phyloP scores from a whole-genome alignment of 495 filamentous ascomycete species.

The Bacidia rubella region DNA sequence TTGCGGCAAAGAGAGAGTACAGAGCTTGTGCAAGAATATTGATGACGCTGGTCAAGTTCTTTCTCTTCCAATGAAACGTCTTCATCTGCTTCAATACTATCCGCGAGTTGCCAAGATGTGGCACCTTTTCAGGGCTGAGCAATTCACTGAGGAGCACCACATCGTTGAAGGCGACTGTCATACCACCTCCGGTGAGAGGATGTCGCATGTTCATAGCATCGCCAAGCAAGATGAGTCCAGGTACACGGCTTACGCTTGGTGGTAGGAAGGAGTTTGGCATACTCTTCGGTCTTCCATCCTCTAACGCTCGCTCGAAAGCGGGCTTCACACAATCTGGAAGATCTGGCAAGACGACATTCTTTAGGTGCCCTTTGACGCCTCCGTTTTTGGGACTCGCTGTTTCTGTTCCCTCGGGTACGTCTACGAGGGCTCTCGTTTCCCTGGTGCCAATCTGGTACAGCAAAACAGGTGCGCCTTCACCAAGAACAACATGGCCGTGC shows the following conservation, averaged over 20 bases:
- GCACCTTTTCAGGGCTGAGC: constrained; percentile 50
- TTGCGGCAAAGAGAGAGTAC: constrained; percentile 79
- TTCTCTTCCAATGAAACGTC: constrained; percentile 77
- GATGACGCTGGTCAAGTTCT: constrained; percentile 69
- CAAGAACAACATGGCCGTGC: constrained; percentile 81
- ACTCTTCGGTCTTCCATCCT: constrained; percentile 52
- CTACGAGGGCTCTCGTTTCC: constrained; percentile 82
- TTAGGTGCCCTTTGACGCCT: constrained; percentile 70
- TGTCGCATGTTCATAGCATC: constrained; percentile 97
- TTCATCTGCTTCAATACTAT: constrained; percentile 55
- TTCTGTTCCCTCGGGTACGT: constrained; percentile 73
- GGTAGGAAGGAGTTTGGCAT: constrained; percentile 96
- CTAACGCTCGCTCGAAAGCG: constrained; percentile 61
- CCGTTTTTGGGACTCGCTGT: constrained; percentile 55
- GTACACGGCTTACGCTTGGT: constrained; percentile 51
- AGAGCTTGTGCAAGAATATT: constrained; percentile 92
- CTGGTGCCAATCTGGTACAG: constrained; percentile 95
- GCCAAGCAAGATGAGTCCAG: constrained; percentile 70
- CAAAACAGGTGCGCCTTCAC: constrained; percentile 64
- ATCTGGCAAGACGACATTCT: constrained; percentile 59
- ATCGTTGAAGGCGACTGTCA: constrained; percentile 91
- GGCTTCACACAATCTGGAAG: constrained; percentile 62
- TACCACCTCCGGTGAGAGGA: constrained; percentile 84
- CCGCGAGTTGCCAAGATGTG: constrained; percentile 51
- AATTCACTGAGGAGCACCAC: constrained; percentile 61